Evolutionary conservation across 805 yeast species (phyloP).

Genomic region (Yueomyces sp.): DNA sequence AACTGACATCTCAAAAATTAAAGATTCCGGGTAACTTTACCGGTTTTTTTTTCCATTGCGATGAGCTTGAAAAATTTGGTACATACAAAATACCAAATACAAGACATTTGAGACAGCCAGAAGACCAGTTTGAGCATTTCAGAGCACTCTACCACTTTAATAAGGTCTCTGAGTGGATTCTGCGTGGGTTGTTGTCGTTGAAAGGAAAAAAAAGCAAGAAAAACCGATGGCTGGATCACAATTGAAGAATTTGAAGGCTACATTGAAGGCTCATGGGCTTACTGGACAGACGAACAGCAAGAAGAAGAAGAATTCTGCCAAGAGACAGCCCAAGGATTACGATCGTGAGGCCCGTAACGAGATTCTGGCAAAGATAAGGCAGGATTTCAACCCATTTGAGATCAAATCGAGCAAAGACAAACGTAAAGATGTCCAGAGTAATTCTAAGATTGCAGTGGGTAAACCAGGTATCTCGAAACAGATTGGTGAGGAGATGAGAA

Average conservation of each 20-base stretch:
- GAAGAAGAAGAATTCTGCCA: constrained; percentile 31
- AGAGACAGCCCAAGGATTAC: constrained; percentile 47
- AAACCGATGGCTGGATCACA: constrained; percentile 71
- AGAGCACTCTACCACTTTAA: background rate
- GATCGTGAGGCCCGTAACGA: constrained; percentile 55
- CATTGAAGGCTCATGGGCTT: constrained; percentile 63
- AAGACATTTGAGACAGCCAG: no score
- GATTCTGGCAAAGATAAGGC: constrained; percentile 49
- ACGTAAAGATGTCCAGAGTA: constrained; percentile 28
- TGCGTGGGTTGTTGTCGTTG: background rate
- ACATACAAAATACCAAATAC: no score
- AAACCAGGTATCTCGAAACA: constrained; percentile 60
- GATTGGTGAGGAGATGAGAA: constrained; percentile 51
- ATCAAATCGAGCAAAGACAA: constrained; percentile 54
- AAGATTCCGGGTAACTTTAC: no score
- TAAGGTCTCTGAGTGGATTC: background rate
- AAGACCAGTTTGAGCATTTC: no score
- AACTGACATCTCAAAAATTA: no score
- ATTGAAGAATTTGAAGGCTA: constrained; percentile 66
- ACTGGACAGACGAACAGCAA: constrained; percentile 74
- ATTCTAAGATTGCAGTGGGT: constrained; percentile 37
- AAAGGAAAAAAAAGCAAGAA: background rate
- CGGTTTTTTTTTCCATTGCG: no score
- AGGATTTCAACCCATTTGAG: constrained; percentile 85
- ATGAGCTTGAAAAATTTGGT: no score